Base-by-base conservation (phyloP, 164 flowering plant species). In the Houttuynia cordata region DNA sequence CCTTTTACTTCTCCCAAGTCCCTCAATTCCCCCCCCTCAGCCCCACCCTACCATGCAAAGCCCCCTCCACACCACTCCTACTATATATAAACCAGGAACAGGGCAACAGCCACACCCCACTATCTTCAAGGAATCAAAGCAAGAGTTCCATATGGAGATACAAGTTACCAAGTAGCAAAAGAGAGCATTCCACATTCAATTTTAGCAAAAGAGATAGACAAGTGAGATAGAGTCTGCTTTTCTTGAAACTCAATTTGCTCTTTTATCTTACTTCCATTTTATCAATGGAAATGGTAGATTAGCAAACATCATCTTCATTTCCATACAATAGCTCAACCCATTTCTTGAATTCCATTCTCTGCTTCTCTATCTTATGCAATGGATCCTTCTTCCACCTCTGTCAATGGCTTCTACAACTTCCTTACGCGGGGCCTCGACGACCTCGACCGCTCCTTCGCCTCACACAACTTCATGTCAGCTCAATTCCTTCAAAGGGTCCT, bases 301-400 rank as follows among this genome's bases (percentile, higher is more conserved):
- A 76, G 96, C 88, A 85, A 88, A 83, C 97, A 88, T 80, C 73
- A n/a, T n/a, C 98, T 87, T 92, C 91, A 92, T 92, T 81, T 45
- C 49, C 14, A 17, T 14, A 45, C 1, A 45, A 7, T 17, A 45
- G 17, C 49, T 45, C 17, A 17, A 12, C 17, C 49, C 17, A 45
- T 8, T 14, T 45, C 56, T 76, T 70, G 67, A 58, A 53, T 61
- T 55, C 54, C 34, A 62, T 60, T 64, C n/a, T 56, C 17, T 45
- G 2, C 17, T 17, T 17, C 49, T 49, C 37, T 19, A 50, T 64
- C 51, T 63, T 3, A 45, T 45, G 49, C 49, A 50, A 86, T 84
- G 91, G 91, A 87, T 80, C 76, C 92, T 60, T 80, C 92, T 45
- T 74, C 89, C 51, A 79, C 74, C 70, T 85, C 98, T 68, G 89